Base-by-base conservation (phyloP, 306 rosid genomes). In the Inga laurina region DNA sequence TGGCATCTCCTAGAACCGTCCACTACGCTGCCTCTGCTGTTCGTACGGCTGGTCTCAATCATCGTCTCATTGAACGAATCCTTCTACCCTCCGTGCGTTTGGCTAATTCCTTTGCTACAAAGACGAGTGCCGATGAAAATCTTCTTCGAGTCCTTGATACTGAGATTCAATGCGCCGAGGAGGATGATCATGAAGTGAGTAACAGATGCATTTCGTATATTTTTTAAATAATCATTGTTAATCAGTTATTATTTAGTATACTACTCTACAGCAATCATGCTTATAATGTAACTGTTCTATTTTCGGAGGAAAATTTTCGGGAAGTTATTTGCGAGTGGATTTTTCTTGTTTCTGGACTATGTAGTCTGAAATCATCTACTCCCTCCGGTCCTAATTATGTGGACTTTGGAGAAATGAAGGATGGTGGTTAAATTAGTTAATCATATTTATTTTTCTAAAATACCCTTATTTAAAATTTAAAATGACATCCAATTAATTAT, bases 91-190 rank as follows among this genome's bases (percentile, higher is more conserved):
- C 83, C 81, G 83, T 45, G 32, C 91, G 85, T 39, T 88, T 91
- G 81, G 87, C 89, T 52, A 82, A 88, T 3, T 71, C 85, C 66
- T 57, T 87, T 22, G 76, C 88, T 18, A n/a, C 84, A 0, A 86
- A 84, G 80, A 15, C 70, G 0, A 57, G 79, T 18, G 83, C 88
- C 11, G 91, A 92, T 12, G 80, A 70, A 37, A 79, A 34, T 45
- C 87, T 92, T 24, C 8, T 86, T 64, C 67, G 72, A 68, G 79
- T 89, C 81, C 88, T 93, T 35, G 82, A 92, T 45, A 74, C 90
- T 62, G 97, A 89, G 89, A 90, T 95, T 84, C 9, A 84, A 18
- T 86, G 91, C 78, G 96, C 94, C 32, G 66, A 82, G 52, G 91
- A 85, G 13, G 82, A 76, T 3, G 43, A 62, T 27, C 14, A 69